Percentiles rank a stretch among this genome's conserved stretches.
phyloP scores from a whole-genome alignment of 345 rosid species.

The Balakata baccata region DNA sequence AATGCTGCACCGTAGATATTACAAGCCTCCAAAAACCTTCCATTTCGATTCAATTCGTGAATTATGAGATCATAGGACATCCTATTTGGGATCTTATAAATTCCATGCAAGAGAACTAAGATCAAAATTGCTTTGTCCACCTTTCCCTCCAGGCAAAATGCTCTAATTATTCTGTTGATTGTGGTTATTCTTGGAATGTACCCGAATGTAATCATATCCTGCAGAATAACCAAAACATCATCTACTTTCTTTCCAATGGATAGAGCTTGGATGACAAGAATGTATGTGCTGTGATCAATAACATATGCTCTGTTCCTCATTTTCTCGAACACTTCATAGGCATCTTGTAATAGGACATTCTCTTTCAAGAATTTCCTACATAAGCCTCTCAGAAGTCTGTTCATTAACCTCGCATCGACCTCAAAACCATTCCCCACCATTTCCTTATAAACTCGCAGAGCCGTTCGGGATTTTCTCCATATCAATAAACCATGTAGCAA shows the following conservation, averaged over 20 bases:
- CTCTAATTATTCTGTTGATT: no score
- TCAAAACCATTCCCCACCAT: slow-evolving; percentile 43
- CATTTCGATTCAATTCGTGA: slow-evolving; percentile 42
- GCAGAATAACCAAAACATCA: slow-evolving; percentile 35
- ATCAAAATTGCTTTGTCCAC: slow-evolving; percentile 40
- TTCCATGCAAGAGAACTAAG: slow-evolving; percentile 37
- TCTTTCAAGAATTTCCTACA: slow-evolving; percentile 25
- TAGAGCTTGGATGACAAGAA: slow-evolving; percentile 35
- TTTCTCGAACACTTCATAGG: no score
- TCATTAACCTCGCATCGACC: slow-evolving; percentile 40
- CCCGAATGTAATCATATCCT: slow-evolving; percentile 31
- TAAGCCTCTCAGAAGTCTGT: slow-evolving; percentile 40
- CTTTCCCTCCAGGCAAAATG: slow-evolving; percentile 22
- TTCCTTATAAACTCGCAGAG: slow-evolving; percentile 38
- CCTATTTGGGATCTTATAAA: slow-evolving; percentile 31
- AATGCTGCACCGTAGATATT: slow-evolving; percentile 50
- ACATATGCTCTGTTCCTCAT: no score
- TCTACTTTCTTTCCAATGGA: slow-evolving; percentile 33
- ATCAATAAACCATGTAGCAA: slow-evolving; percentile 48
- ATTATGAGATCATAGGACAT: slow-evolving; percentile 40
- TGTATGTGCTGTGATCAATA: slow-evolving; percentile 25
- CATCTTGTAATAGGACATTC: no score
- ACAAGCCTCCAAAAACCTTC: slow-evolving; percentile 28
- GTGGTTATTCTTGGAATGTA: slow-evolving; percentile 29
- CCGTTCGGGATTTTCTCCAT: slow-evolving; percentile 46